Base-by-base conservation (phyloP, 1,284 basidiomycete species). In the Leccinum fallax region DNA sequence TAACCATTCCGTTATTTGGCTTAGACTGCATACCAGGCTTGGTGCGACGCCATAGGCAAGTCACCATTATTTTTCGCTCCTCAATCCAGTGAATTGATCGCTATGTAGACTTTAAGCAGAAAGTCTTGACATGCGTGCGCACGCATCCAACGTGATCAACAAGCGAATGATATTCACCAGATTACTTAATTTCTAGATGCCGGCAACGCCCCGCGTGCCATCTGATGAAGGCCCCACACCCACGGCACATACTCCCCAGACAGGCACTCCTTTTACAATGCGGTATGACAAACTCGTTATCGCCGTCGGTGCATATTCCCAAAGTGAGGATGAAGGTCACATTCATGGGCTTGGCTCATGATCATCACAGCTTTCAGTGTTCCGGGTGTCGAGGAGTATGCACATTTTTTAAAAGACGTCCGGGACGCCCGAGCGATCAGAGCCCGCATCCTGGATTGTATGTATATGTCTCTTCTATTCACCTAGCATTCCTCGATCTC, bases 251-350 rank as follows among this genome's bases (percentile, higher is more conserved):
- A 59, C 63, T 55, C 64, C 64, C 1, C 62, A 54, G 0, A 46
- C 58, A 0, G 57, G 66, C 3, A 66, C 62, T 4, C 53, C 60
- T 38, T 88, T 90, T 71, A 77, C 80, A 13, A 56, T 94, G 62
- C 75, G 75, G 57, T 94, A 90, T 70, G 93, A 96, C 76, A 92
- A 91, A 73, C 82, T 97, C 6, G 85, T 96, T 53, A 86, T 96
- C 58, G 86, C 91, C 2, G 92, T 94, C 1, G 94, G 94, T 1
- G 87, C 89, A 57, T 95, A 95, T 75, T 87, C 85, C 2, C 92
- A 94, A 69, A 94, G 88, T 87, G 61, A 77, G 83, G 4, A 75
- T 38, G 11, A 9, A 16, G 48, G 13, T 56, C 52, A 26, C 5
- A 3, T 61, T 28, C 11, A 30, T 36, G 11, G 15, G 26, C 40